Percentiles rank a stretch among this genome's conserved stretches.
Conservation (phyloP, 2,329 filamentous ascomycete genomes). For the Samsoniella hepiali region DNA sequence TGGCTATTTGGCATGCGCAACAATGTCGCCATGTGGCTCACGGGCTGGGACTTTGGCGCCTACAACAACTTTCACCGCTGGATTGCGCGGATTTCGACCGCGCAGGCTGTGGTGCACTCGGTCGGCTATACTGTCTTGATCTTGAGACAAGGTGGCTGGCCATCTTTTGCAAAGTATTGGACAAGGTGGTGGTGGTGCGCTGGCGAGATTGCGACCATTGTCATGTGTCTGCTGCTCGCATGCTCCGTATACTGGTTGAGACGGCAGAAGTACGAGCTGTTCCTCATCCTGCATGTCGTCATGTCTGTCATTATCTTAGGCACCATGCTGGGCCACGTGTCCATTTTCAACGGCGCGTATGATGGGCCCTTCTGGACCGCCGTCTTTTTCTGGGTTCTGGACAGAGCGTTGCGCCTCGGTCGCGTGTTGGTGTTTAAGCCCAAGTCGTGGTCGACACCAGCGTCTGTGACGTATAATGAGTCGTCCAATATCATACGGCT, state of each 20-base stretch:
- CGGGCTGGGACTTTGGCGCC: slow-evolving; percentile 65
- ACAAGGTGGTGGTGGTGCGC: slow-evolving; percentile 47
- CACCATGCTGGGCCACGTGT: slow-evolving; percentile 50
- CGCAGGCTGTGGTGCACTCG: slow-evolving; percentile 62
- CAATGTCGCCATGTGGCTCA: slow-evolving; percentile 62
- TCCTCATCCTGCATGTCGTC: slow-evolving; percentile 48
- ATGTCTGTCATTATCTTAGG: slow-evolving; percentile 49
- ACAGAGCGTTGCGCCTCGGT: slow-evolving; percentile 44
- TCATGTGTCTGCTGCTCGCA: slow-evolving; percentile 44
- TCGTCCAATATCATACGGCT: slow-evolving; percentile 43
- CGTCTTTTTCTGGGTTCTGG: slow-evolving; percentile 46
- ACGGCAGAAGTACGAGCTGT: slow-evolving; percentile 50
- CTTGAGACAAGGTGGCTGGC: slow-evolving; percentile 36
- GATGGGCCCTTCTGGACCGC: slow-evolving; percentile 50
- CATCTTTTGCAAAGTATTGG: slow-evolving; percentile 36
- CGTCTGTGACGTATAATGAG: slow-evolving; percentile 33
- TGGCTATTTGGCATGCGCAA: slow-evolving; percentile 68
- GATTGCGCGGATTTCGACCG: slow-evolving; percentile 59
- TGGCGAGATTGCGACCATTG: slow-evolving; percentile 44
- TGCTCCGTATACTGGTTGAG: slow-evolving; percentile 52
- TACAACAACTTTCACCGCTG: slow-evolving; percentile 68
- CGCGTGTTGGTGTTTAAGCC: slow-evolving; percentile 42
- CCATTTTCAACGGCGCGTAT: slow-evolving; percentile 50
- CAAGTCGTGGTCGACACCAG: slow-evolving; percentile 35
- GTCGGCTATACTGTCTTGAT: slow-evolving; percentile 53